phyloP scores from a whole-genome alignment of 371 early-diverging fungal species.

The Basidiobolus meristosporus region DNA sequence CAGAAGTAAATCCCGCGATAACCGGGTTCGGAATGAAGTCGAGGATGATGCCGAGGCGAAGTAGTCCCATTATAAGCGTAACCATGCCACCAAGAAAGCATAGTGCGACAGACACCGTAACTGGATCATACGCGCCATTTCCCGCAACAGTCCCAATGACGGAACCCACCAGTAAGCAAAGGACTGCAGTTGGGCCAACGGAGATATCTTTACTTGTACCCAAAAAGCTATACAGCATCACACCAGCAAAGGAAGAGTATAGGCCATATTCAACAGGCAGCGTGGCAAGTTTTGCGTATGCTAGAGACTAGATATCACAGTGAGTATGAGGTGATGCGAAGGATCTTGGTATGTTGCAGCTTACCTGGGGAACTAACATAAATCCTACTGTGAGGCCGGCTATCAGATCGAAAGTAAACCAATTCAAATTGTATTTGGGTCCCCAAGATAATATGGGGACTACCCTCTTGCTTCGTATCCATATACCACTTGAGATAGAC shows the following conservation, averaged over 20 bases:
- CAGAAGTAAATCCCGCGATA: conserved; percentile 53
- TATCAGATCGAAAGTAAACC: conserved; percentile 49
- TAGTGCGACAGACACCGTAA: conserved; percentile 19
- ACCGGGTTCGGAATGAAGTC: conserved; percentile 67
- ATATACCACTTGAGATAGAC: no score
- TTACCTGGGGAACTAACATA: conserved; percentile 44
- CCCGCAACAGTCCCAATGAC: conserved; percentile 23
- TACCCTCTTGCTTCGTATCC: conserved; percentile 4
- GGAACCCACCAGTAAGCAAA: conserved; percentile 47
- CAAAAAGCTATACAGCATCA: conserved; percentile 50
- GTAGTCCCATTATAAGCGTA: conserved; percentile 40
- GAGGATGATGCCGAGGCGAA: conserved; percentile 60
- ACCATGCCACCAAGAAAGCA: conserved; percentile 40
- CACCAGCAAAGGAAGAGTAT: conserved; percentile 65
- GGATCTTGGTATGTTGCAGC: no score
- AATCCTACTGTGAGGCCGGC: conserved; percentile 45
- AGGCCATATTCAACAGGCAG: conserved; percentile 68
- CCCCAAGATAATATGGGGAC: conserved; percentile 53
- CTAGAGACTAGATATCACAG: conserved; percentile 66
- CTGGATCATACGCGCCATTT: conserved; percentile 10
- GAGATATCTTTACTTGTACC: conserved; percentile 74
- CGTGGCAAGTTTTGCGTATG: conserved; percentile 65
- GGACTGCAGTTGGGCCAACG: conserved; percentile 74
- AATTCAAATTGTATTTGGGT: conserved; percentile 41
- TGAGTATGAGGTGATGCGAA: no score